Conservation (phyloP, 495 filamentous ascomycete genomes). For the Hyaloscypha bicolor region DNA sequence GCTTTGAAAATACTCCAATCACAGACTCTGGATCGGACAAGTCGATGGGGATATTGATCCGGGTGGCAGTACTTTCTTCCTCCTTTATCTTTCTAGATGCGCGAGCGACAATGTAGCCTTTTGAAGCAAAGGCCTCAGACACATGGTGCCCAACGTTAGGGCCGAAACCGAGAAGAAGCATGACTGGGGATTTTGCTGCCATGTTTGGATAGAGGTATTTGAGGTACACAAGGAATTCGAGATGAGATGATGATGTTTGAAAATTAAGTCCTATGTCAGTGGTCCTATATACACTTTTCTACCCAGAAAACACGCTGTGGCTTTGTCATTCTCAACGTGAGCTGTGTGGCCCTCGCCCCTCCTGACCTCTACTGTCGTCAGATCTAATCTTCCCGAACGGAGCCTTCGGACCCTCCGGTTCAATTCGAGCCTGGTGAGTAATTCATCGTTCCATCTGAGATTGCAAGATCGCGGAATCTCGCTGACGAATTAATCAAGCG, state of each 20-base stretch:
- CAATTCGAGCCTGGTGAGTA: slow-evolving; percentile 28
- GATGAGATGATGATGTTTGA: slow-evolving; percentile 27
- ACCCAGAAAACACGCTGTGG: slow-evolving; percentile 27
- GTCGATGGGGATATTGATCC: slow-evolving; percentile 44
- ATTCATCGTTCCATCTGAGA: slow-evolving; percentile 29
- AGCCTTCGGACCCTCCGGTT: slow-evolving; percentile 27
- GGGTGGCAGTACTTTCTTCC: slow-evolving; percentile 36
- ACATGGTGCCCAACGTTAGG: slow-evolving; percentile 43
- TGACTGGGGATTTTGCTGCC: slow-evolving; percentile 26
- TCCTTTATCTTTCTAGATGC: slow-evolving; percentile 39
- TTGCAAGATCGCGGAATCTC: slow-evolving; percentile 27
- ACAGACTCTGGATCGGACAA: slow-evolving; percentile 44
- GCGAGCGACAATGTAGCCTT: slow-evolving; percentile 48
- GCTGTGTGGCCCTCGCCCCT: slow-evolving; percentile 25
- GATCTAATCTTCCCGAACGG: slow-evolving; percentile 28
- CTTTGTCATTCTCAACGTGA: slow-evolving; percentile 29
- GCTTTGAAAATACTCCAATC: slow-evolving; percentile 39
- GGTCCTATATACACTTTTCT: slow-evolving; percentile 28
- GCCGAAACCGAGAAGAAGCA: slow-evolving; percentile 32
- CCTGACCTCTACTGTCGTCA: slow-evolving; percentile 27
- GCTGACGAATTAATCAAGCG: slow-evolving; percentile 28
- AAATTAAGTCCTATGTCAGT: slow-evolving; percentile 28
- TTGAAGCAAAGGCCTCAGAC: slow-evolving; percentile 41
- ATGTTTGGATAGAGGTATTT: slow-evolving; percentile 29
- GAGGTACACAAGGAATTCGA: slow-evolving; percentile 28